Percentiles rank a stretch among this genome's conserved stretches.
Evolutionary conservation across 2,329 filamentous ascomycete species (phyloP).

Genomic region (Keithomyces neogunnii): DNA sequence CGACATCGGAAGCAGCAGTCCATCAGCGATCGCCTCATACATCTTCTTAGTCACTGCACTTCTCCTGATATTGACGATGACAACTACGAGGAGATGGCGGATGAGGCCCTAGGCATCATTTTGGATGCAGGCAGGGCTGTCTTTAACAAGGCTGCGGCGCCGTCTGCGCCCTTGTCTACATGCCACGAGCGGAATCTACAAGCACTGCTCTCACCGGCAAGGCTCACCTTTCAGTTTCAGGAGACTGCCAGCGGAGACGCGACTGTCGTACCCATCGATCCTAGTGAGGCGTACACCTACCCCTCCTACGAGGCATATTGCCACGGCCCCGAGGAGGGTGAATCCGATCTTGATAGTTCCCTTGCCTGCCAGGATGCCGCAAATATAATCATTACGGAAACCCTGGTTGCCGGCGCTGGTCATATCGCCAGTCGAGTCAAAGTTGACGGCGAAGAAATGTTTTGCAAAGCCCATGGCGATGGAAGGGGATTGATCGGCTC

Average conservation of each 20-base stretch:
- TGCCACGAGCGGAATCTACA: slow-evolving; percentile 8
- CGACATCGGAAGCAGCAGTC: slow-evolving; percentile 5
- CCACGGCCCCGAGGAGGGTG: slow-evolving; percentile 7
- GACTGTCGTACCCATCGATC: slow-evolving; percentile 9
- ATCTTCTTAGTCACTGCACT: slow-evolving; percentile 10
- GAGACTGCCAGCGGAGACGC: slow-evolving; percentile 3
- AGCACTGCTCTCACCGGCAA: slow-evolving; percentile 7
- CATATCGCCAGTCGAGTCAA: slow-evolving; percentile 7
- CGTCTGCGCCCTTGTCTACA: neutral
- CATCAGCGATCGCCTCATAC: slow-evolving; percentile 13
- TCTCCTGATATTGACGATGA: slow-evolving; percentile 8
- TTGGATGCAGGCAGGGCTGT: slow-evolving; percentile 10
- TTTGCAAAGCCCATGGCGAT: slow-evolving; percentile 13
- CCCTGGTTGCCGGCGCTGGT: slow-evolving; percentile 5
- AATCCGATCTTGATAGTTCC: slow-evolving; percentile 6
- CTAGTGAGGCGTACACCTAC: slow-evolving; percentile 9
- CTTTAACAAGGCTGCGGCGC: slow-evolving; percentile 5
- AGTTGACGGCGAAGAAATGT: slow-evolving; percentile 13
- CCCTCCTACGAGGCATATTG: slow-evolving; percentile 3
- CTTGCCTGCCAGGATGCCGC: slow-evolving; percentile 9
- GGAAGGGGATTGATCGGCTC: slow-evolving; percentile 8
- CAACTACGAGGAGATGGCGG: slow-evolving; percentile 12
- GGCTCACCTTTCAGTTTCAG: slow-evolving; percentile 9
- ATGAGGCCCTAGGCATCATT: slow-evolving; percentile 12
- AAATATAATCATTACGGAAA: slow-evolving; percentile 8